Evolutionary conservation across 169 alveolate genomes (phyloP).

Genomic region (Cryptosporidium tyzzeri): DNA sequence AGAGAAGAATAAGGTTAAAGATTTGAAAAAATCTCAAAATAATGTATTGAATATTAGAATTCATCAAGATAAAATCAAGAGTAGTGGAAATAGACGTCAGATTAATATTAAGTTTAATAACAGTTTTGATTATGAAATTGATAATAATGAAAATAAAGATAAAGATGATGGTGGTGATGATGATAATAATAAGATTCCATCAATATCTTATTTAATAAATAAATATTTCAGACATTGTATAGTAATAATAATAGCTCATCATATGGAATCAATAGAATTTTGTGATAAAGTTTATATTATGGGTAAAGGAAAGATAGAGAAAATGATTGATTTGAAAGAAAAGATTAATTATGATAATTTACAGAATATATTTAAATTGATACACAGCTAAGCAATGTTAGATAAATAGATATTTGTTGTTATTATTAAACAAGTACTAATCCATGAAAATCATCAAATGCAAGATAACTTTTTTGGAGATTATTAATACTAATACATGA

Average conservation of each 20-base stretch:
- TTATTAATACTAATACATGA: constrained; percentile 27
- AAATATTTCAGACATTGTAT: constrained; percentile 63
- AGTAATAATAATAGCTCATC: constrained; percentile 69
- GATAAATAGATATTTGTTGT: too few relatives aligned
- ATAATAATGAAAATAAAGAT: not conserved
- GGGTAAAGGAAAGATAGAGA: constrained; percentile 65
- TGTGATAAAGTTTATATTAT: constrained; percentile 54
- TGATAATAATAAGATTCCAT: not conserved
- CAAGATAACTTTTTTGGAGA: constrained; percentile 22
- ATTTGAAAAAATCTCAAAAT: not conserved
- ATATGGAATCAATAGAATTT: constrained; percentile 59
- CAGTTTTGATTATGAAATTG: not conserved
- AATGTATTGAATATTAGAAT: not conserved
- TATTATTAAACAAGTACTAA: not conserved
- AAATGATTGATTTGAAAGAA: constrained; percentile 27
- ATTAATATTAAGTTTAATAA: constrained; percentile 20
- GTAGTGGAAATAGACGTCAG: not conserved
- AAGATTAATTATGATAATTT: not conserved
- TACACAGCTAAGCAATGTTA: not conserved
- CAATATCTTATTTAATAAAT: constrained; percentile 49
- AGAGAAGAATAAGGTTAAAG: not conserved
- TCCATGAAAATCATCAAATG: constrained; percentile 34
- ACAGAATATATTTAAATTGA: constrained; percentile 15
- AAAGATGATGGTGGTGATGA: not conserved
- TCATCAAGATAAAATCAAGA: not conserved